A percentile compares a stretch with the other conserved stretches of the same genome.
Evolutionary conservation across 2,329 filamentous ascomycete genomes (phyloP).

Genomic region (Fusarium heterosporum): DNA sequence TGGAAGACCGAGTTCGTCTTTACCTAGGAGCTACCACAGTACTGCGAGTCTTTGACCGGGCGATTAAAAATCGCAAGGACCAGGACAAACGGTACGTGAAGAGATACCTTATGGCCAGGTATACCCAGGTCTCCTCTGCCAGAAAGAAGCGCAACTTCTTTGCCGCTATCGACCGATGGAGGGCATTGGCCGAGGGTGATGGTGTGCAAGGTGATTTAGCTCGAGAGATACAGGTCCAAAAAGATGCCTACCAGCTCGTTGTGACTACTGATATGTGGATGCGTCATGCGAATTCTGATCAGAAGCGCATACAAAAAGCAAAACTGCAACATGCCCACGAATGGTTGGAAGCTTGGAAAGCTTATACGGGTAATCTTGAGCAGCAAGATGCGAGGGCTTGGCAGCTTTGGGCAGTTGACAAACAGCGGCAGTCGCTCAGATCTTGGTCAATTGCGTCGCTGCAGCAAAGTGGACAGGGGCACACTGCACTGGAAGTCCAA

Average conservation of each 20-base stretch:
- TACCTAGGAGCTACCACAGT: constrained; percentile 49
- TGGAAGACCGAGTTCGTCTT: constrained; percentile 47
- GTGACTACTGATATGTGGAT: constrained; percentile 40
- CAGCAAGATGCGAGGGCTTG: constrained; percentile 46
- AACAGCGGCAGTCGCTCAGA: constrained; percentile 52
- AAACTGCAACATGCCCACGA: constrained; percentile 36
- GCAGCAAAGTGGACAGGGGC: constrained; percentile 53
- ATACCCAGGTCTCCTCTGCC: constrained; percentile 51
- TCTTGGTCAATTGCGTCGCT: constrained; percentile 54
- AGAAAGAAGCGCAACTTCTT: constrained; percentile 52
- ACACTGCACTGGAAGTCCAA: constrained; percentile 51
- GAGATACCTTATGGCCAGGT: constrained; percentile 51
- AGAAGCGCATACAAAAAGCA: constrained; percentile 34
- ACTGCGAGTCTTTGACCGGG: constrained; percentile 45
- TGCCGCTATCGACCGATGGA: constrained; percentile 50
- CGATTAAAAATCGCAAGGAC: constrained; percentile 44
- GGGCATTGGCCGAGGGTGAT: constrained; percentile 23
- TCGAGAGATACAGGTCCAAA: constrained; percentile 24
- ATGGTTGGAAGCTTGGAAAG: constrained; percentile 44
- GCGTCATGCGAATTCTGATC: constrained; percentile 26
- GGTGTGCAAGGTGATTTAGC: constrained; percentile 30
- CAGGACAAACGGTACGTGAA: constrained; percentile 48
- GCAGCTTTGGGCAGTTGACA: constrained; percentile 50
- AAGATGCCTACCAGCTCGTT: constrained; percentile 22
- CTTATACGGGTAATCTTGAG: constrained; percentile 37